phyloP scores from a whole-genome alignment of 768 basidiomycete genomes.

The Phlebiopsis gigantea region DNA sequence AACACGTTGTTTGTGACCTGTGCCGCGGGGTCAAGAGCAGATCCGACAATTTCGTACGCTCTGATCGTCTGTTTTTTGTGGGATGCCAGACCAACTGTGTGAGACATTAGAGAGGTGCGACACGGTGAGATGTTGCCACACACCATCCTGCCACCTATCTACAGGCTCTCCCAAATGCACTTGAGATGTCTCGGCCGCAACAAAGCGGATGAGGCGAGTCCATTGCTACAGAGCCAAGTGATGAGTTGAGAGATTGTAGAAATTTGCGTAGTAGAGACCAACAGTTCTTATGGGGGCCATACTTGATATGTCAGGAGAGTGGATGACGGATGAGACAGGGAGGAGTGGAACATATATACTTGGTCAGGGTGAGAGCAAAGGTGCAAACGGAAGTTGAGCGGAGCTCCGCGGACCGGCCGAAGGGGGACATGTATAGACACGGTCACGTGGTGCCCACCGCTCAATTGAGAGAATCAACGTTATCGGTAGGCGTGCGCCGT shows the following conservation, averaged over 20 bases:
- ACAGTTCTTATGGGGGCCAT: conserved; percentile 61
- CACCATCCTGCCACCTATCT: conserved; percentile 61
- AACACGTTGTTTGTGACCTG: conserved; percentile 58
- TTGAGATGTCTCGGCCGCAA: conserved; percentile 66
- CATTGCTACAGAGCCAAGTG: conserved; percentile 48
- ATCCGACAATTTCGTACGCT: conserved; percentile 69
- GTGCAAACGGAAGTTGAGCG: conserved; percentile 19
- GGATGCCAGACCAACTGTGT: conserved; percentile 52
- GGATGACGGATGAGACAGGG: not conserved
- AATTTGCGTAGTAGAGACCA: too few species aligned
- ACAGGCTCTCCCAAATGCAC: conserved; percentile 79
- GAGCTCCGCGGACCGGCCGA: conserved; percentile 13
- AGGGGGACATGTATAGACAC: conserved; percentile 3
- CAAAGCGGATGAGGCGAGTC: conserved; percentile 79
- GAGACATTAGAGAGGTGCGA: not conserved
- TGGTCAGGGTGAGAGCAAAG: too few species aligned
- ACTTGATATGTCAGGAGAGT: conserved; percentile 23
- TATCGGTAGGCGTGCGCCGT: too few species aligned
- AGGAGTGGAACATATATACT: conserved; percentile 10
- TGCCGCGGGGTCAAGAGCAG: conserved; percentile 60
- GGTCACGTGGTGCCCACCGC: conserved; percentile 29
- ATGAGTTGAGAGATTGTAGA: too few species aligned
- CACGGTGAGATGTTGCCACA: conserved; percentile 6
- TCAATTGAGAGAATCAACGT: conserved; percentile 7
- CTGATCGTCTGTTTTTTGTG: conserved; percentile 49